Evolutionary conservation across 164 flowering plant species (phyloP).

Genomic region (Kingdonia uniflora): DNA sequence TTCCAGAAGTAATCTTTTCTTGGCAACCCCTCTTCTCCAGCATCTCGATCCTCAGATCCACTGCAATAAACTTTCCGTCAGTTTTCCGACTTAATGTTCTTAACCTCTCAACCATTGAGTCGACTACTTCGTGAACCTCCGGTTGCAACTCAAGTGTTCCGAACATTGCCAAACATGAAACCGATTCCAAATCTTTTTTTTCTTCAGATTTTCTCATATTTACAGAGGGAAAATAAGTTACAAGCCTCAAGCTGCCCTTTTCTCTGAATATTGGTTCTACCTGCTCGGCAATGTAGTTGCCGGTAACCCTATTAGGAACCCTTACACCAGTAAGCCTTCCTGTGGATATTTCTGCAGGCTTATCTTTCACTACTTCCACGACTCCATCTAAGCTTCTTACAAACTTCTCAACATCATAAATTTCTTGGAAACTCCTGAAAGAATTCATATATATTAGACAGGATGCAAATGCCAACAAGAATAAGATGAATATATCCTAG

Average conservation of each 20-base stretch:
- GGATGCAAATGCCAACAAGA: not conserved
- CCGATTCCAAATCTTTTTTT: constrained; percentile 32
- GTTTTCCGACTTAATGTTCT: constrained; percentile 60
- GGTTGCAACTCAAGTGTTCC: constrained; percentile 66
- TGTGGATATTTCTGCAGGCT: constrained; percentile 39
- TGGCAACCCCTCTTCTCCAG: constrained; percentile 72
- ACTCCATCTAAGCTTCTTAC: constrained; percentile 64
- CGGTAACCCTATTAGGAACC: constrained; percentile 69
- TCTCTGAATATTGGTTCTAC: constrained; percentile 49
- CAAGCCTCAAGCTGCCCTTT: constrained; percentile 61
- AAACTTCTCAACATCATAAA: constrained; percentile 75
- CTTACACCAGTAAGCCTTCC: constrained; percentile 50
- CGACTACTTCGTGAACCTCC: constrained; percentile 66
- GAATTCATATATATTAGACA: not conserved
- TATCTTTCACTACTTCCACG: constrained; percentile 44
- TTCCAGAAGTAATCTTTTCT: constrained; percentile 24
- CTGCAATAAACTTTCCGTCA: constrained; percentile 66
- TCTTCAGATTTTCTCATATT: constrained; percentile 55
- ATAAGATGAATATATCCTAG: too few relatives aligned
- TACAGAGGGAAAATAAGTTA: constrained; percentile 71
- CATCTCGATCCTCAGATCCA: constrained; percentile 75
- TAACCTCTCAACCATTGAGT: constrained; percentile 65
- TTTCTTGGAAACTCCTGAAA: constrained; percentile 76
- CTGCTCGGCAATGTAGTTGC: constrained; percentile 51
- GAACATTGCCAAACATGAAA: constrained; percentile 80